Base-by-base conservation (phyloP, 208 protist genomes). In the Leishmania mexicana region DNA sequence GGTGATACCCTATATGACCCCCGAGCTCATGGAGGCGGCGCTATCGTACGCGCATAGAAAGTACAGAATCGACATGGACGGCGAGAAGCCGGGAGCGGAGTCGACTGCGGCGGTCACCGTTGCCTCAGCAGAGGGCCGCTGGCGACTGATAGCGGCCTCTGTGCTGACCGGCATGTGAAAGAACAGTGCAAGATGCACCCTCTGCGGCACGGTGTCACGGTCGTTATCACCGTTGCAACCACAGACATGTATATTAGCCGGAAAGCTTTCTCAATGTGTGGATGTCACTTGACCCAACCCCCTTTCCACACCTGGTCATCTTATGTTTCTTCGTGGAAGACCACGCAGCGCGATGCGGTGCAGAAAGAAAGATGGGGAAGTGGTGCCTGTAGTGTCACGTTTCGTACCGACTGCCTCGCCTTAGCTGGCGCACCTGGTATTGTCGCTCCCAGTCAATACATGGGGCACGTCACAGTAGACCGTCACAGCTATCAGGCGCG, bases 41-140 rank as follows among this genome's bases (percentile, higher is more conserved):
- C 75, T 95, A 1, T 60, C 75, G 58, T 93, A 91, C 80, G 94
- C 93, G 91, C 88, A 94, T 65, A 79, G 81, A 76, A 97, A 97
- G 83, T 95, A 94, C 70, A 85, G 86, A 45, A 76, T 88, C 21
- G 94, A 97, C 73, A 80, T 81, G 3, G 91, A 95, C 45, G 79
- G 87, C 10, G 94, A 97, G 73, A 94, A 90, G 79, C 73, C 87
- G 28, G 45, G 82, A 51, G 42, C 77, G 10, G 83, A 87, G 58
- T 13, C 65, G 45, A 68, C 72, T 38, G n/a, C 79, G 21, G 70
- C 78, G 35, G 77, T 87, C 64, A 81, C 31, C 60, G 80, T 68
- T 42, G 78, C 53, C 42, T 84, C 67, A 67, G 88, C 64, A 64
- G 79, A 80, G 38, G 76, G 80, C 67, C 76, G 58, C 40, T 80